A percentile compares a stretch with the other conserved stretches of the same genome.
Evolutionary conservation across 257 asterid species (phyloP).

Genomic region (Anisodus tanguticus): DNA sequence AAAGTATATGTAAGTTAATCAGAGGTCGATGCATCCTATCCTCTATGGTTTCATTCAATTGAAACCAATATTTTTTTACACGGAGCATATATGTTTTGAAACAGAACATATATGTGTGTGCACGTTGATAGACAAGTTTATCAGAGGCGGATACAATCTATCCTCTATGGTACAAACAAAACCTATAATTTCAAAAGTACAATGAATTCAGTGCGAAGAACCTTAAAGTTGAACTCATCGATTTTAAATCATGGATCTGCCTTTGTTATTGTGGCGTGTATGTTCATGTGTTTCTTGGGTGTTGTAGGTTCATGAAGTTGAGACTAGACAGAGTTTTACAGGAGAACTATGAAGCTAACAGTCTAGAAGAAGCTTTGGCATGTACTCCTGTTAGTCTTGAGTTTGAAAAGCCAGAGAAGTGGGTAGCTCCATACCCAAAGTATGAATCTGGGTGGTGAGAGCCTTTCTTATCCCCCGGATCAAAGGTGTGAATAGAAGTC

Average conservation of each 20-base stretch:
- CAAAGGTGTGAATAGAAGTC: constrained; percentile 49
- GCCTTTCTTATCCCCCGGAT: constrained; percentile 60
- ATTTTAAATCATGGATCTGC: neutral
- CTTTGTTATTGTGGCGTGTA: neutral
- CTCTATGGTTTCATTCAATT: neutral
- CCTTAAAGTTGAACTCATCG: neutral
- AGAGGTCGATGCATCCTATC: neutral
- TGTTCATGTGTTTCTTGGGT: neutral
- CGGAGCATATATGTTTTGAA: neutral
- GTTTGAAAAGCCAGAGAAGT: constrained; percentile 75
- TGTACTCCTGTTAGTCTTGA: constrained; percentile 61
- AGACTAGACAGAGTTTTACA: constrained; percentile 84
- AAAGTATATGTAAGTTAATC: neutral
- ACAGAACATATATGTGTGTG: neutral
- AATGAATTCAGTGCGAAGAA: neutral
- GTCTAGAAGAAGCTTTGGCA: constrained; percentile 76
- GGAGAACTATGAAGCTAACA: constrained; percentile 70
- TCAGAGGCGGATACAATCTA: neutral
- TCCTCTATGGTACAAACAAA: neutral
- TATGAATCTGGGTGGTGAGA: constrained; percentile 89
- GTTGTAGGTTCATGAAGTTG: constrained; percentile 76
- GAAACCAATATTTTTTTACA: neutral
- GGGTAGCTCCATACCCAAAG: constrained; percentile 91
- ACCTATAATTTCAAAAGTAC: neutral
- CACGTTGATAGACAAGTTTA: neutral